Percentiles rank a stretch among this genome's conserved stretches.
These are phyloP conservation scores for Candida labiduridarum DNA, from an alignment of 1,139 yeast species.

Conservation along the genomic window DNA sequence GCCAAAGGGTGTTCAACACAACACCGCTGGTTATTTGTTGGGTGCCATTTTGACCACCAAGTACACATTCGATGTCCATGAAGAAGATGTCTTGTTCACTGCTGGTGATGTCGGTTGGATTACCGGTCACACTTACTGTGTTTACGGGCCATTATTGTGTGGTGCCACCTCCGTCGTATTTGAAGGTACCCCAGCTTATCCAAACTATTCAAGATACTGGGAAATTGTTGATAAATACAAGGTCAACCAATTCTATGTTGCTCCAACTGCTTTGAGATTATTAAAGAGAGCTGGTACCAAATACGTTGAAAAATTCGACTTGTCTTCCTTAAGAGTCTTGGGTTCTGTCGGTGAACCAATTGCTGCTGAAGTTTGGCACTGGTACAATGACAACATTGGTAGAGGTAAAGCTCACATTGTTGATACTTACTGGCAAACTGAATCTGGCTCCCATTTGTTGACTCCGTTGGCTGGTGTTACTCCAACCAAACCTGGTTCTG, in stretches of 20 bases:
- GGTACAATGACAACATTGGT: constrained; percentile 84
- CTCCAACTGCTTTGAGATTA: constrained; percentile 86
- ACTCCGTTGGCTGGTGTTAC: constrained; percentile 74
- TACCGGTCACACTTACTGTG: constrained; percentile 83
- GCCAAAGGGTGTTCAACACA: constrained; percentile 72
- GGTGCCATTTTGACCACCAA: constrained; percentile 72
- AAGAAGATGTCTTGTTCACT: constrained; percentile 71
- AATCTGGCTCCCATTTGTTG: constrained; percentile 74
- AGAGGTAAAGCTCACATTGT: constrained; percentile 71
- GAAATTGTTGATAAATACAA: constrained; percentile 76
- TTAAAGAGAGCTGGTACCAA: constrained; percentile 81
- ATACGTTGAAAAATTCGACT: constrained; percentile 62
- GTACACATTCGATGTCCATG: constrained; percentile 76
- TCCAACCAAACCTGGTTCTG: constrained; percentile 79
- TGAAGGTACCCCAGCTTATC: constrained; percentile 88
- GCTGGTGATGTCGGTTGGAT: constrained; percentile 93
- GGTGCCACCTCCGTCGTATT: constrained; percentile 84
- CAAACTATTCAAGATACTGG: constrained; percentile 80
- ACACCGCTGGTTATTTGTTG: constrained; percentile 77
- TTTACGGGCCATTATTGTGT: constrained; percentile 75
- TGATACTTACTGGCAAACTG: constrained; percentile 87
- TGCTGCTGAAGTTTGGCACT: constrained; percentile 91
- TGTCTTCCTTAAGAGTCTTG: constrained; percentile 67
- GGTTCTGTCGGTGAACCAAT: constrained; percentile 94
- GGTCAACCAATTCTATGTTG: constrained; percentile 84